These are phyloP conservation scores for Coemansia erecta DNA, from an alignment of 192 early-diverging fungal species.

Conservation along the genomic window DNA sequence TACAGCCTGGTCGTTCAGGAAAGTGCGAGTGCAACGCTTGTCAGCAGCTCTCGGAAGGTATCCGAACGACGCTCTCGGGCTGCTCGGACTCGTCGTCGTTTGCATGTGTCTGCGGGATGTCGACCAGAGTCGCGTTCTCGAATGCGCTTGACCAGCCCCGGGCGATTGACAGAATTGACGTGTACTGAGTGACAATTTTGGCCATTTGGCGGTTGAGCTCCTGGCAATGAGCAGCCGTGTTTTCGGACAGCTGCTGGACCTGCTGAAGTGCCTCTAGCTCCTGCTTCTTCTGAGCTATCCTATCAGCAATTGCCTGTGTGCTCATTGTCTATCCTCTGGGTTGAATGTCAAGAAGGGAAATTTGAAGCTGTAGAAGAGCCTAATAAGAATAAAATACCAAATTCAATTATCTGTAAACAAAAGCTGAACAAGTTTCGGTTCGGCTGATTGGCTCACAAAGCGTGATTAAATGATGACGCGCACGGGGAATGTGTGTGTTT, in stretches of 20 bases:
- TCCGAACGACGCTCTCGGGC: slow-evolving; percentile 48
- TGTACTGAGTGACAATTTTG: slow-evolving; percentile 48
- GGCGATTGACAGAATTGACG: slow-evolving; percentile 37
- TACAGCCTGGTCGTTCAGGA: too few species aligned
- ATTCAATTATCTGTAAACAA: not conserved
- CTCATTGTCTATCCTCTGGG: slow-evolving; percentile 14
- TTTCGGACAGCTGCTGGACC: slow-evolving; percentile 39
- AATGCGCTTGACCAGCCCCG: slow-evolving; percentile 49
- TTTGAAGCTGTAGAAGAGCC: not conserved
- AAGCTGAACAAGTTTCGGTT: not conserved
- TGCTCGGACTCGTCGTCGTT: slow-evolving; percentile 46
- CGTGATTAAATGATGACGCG: not conserved
- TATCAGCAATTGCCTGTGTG: slow-evolving; percentile 39
- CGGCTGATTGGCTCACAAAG: not conserved
- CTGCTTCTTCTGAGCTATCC: slow-evolving; percentile 47
- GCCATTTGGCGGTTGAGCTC: slow-evolving; percentile 53
- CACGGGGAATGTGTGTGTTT: not conserved
- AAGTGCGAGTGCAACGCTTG: too few species aligned
- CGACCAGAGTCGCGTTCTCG: slow-evolving; percentile 47
- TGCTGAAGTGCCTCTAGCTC: slow-evolving; percentile 47
- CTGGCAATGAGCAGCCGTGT: slow-evolving; percentile 46
- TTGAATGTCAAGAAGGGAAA: not conserved
- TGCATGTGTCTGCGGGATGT: slow-evolving; percentile 32
- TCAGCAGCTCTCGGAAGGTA: slow-evolving; percentile 28
- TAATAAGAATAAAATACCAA: not conserved